phyloP scores from a whole-genome alignment of 441 rosid species.

The Populus hybrid region DNA sequence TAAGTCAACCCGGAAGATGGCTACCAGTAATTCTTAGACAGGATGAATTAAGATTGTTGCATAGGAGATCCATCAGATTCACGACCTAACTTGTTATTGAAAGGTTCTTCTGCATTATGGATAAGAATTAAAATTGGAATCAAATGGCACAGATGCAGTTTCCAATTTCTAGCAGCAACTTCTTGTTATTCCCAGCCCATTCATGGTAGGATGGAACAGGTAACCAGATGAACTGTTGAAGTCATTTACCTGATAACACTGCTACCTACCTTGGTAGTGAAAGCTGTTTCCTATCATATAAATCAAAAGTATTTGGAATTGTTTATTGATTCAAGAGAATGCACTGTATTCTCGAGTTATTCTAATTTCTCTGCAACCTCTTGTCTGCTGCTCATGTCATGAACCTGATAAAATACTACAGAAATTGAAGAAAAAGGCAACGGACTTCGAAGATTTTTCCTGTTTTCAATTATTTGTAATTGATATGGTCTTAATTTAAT shows the following conservation, averaged over 20 bases:
- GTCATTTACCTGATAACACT: background rate
- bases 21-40: background rate
- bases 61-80: background rate
- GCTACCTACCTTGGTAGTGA: background rate
- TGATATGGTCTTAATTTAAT: background rate
- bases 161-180: background rate
- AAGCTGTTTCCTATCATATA: too few species aligned
- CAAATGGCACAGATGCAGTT: background rate
- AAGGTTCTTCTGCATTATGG: background rate
- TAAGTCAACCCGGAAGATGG: background rate
- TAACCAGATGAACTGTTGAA: background rate
- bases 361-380: background rate
- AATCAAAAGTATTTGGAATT: too few species aligned
- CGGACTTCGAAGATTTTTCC: background rate
- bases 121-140: background rate
- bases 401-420: background rate
- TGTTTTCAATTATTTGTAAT: background rate
- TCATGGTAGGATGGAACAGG: background rate
- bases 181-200: background rate
- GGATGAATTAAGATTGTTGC: background rate
- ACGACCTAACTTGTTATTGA: background rate
- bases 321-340: too few species aligned
- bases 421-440: background rate
- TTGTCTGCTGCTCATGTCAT: background rate
- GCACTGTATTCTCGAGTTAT: background rate